Percentiles rank a stretch among this genome's conserved stretches.
phyloP scores from a whole-genome alignment of 2,329 filamentous ascomycete species.

The Kalaharituber pfeilii region DNA sequence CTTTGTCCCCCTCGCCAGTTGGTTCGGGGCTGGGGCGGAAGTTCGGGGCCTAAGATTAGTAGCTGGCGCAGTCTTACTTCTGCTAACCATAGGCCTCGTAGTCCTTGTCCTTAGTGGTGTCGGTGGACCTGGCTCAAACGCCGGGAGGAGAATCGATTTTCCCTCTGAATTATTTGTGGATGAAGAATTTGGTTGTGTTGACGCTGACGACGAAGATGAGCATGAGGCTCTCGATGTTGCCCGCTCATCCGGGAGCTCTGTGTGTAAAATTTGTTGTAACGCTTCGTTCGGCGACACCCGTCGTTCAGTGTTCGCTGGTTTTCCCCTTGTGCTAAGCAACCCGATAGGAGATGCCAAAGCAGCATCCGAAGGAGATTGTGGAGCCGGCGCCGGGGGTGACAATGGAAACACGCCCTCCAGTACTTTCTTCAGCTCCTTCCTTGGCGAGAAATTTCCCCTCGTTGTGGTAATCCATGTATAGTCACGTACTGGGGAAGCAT shows the following conservation, averaged over 20 bases:
- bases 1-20: neutral
- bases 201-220: too few relatives aligned
- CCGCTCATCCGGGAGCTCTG: neutral
- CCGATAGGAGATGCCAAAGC: neutral
- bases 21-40: neutral
- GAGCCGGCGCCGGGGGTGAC: too few relatives aligned
- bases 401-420: neutral
- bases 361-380: too few relatives aligned
- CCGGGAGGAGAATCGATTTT: too few relatives aligned
- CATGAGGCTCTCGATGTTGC: neutral
- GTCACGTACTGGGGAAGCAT: neutral
- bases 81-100: too few relatives aligned
- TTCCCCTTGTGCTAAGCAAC: neutral
- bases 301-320: neutral
- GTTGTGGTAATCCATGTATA: neutral
- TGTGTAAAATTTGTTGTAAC: neutral
- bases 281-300: neutral
- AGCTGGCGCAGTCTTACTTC: neutral
- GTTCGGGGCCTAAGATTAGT: neutral
- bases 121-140: too few relatives aligned
- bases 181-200: too few relatives aligned
- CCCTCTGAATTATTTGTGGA: too few relatives aligned
- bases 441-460: neutral
- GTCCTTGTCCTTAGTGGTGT: too few relatives aligned
- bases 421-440: neutral